Percentiles rank a stretch among this genome's conserved stretches.
Evolutionary conservation across 164 flowering plant species (phyloP).

Genomic region (Vitis rupestris): DNA sequence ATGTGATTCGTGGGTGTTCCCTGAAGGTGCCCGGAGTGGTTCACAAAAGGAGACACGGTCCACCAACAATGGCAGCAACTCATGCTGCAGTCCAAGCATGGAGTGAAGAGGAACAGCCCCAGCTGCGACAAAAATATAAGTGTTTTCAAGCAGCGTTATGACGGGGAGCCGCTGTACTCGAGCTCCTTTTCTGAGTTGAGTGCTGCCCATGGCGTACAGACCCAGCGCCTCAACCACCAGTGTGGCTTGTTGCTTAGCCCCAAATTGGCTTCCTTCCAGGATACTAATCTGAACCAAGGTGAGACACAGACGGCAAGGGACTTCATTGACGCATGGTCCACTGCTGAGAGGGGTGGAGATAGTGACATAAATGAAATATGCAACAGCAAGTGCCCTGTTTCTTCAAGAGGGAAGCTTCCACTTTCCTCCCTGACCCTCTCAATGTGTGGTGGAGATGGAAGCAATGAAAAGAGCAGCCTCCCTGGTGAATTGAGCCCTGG

Average conservation of each 20-base stretch:
- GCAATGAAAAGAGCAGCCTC: conserved; percentile 14
- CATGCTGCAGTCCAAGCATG: conserved; percentile 24
- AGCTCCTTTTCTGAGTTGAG: conserved; percentile 19
- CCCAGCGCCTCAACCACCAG: conserved; percentile 22
- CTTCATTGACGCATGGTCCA: conserved; percentile 74
- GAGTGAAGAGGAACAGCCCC: conserved; percentile 14
- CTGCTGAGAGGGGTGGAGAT: conserved; percentile 18
- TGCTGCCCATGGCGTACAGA: conserved; percentile 2
- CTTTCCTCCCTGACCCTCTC: conserved; percentile 53
- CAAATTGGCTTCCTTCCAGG: conserved; percentile 1
- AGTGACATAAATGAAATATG: conserved; percentile 7
- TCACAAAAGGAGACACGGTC: conserved; percentile 34
- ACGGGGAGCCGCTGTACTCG: conserved; percentile 26
- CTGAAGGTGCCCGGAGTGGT: conserved; percentile 54
- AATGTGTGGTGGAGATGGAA: conserved; percentile 39
- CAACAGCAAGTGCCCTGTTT: conserved; percentile 12
- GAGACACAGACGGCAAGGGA: conserved; percentile 34
- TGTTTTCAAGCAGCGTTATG: conserved; percentile 14
- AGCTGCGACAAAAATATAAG: conserved; percentile 6
- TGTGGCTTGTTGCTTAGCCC: conserved; percentile 27
- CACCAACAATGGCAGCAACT: conserved; percentile 42
- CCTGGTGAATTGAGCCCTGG: conserved; percentile 28
- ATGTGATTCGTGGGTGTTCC: neutral
- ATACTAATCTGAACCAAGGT: conserved; percentile 16
- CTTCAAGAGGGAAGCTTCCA: conserved; percentile 27